Evolutionary conservation across 169 alveolate genomes (phyloP).

Genomic region (Plasmodium knowlesi): DNA sequence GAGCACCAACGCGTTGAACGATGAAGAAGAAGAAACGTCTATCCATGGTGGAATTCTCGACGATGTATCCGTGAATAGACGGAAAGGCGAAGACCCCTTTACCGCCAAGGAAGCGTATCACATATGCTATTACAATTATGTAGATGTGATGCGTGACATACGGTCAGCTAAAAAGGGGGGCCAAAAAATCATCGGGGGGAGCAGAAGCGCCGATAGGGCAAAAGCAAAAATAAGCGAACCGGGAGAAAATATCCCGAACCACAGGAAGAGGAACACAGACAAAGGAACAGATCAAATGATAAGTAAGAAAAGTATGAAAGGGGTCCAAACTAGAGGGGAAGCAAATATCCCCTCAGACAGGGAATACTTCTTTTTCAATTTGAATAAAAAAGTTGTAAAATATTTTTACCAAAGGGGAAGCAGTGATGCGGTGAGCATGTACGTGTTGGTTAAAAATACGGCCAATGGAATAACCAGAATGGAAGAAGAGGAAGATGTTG

Average conservation of each 20-base stretch:
- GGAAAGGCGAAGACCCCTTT: not conserved
- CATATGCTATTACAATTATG: conserved; percentile 47
- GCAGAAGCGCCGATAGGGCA: not conserved
- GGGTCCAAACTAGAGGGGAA: not conserved
- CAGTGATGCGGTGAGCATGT: conserved; percentile 18
- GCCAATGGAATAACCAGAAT: not conserved
- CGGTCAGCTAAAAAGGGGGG: not conserved
- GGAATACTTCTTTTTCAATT: not conserved
- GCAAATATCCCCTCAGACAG: not conserved
- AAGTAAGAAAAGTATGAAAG: not conserved
- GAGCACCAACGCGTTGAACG: not conserved
- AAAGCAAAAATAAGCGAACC: conserved; percentile 1
- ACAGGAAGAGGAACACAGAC: not conserved
- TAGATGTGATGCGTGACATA: conserved; percentile 19
- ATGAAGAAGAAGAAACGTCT: not conserved
- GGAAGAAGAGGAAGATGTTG: not conserved
- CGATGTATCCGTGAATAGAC: not conserved
- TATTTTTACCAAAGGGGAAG: conserved; percentile 51
- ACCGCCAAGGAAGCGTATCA: not conserved
- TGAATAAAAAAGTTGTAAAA: conserved; percentile 47
- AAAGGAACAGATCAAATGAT: not conserved
- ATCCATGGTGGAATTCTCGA: not conserved
- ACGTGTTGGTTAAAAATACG: conserved; percentile 35
- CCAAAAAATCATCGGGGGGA: not conserved
- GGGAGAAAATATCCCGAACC: not conserved